These are phyloP conservation scores for Punctularia strigosozonata DNA, from an alignment of 768 basidiomycete genomes.

Conservation along the genomic window DNA sequence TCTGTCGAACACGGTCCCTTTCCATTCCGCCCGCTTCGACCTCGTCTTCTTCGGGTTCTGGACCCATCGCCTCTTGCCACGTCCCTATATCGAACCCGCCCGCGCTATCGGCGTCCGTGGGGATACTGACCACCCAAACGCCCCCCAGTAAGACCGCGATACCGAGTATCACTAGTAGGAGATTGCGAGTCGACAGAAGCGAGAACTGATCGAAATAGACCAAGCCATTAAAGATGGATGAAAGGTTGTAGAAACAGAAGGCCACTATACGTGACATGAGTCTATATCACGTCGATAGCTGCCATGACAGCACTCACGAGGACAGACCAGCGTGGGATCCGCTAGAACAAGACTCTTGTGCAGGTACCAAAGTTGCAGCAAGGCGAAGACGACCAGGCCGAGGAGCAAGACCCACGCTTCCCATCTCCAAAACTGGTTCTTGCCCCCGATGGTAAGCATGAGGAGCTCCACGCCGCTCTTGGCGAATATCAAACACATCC, in stretches of 20 bases:
- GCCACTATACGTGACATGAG: conserved; percentile 40
- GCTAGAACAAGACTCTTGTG: conserved; percentile 72
- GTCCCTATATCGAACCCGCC: conserved; percentile 33
- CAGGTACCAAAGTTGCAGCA: conserved; percentile 78
- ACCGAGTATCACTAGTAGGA: conserved; percentile 66
- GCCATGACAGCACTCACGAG: conserved; percentile 37
- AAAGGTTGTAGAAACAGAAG: conserved; percentile 92
- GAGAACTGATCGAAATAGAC: conserved; percentile 84
- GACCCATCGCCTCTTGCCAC: too few relatives aligned
- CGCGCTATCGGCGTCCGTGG: too few relatives aligned
- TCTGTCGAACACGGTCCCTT: conserved; percentile 2
- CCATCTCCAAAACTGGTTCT: conserved; percentile 80
- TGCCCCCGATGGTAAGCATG: conserved; percentile 59
- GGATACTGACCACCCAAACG: conserved; percentile 83
- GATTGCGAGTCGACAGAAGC: conserved; percentile 53
- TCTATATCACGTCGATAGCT: conserved; percentile 1
- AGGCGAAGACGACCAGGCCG: conserved; percentile 59
- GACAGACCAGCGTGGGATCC: conserved; percentile 79
- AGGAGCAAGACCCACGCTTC: conserved; percentile 73
- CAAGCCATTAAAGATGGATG: conserved; percentile 81
- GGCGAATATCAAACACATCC: conserved; percentile 87
- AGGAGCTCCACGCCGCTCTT: conserved; percentile 90
- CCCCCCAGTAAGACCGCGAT: conserved; percentile 71
- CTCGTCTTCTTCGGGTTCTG: conserved; percentile 36
- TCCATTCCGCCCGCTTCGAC: conserved; percentile 8